A percentile compares a stretch with the other conserved stretches of the same genome.
Evolutionary conservation across 1,284 basidiomycete species (phyloP).

Genomic region (Apiotrichum akiyoshidainum): DNA sequence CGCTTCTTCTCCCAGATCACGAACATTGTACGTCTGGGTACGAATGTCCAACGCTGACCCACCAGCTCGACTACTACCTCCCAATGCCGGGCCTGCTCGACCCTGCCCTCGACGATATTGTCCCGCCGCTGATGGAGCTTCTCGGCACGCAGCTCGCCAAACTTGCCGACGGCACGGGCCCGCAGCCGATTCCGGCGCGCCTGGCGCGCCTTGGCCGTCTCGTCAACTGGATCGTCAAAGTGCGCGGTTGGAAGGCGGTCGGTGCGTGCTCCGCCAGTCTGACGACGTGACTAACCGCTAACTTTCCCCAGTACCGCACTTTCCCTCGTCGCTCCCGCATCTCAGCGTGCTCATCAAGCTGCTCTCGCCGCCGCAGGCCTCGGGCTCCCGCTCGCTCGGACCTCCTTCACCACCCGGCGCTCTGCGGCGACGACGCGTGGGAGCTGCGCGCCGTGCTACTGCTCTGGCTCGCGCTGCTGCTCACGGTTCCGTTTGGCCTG

Average conservation of each 20-base stretch:
- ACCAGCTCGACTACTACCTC: slow-evolving; percentile 82
- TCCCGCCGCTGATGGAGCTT: slow-evolving; percentile 69
- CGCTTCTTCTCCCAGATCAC: background rate
- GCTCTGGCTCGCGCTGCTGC: slow-evolving; percentile 89
- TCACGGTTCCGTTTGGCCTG: slow-evolving; percentile 90
- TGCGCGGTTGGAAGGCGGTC: slow-evolving; percentile 87
- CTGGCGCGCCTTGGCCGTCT: slow-evolving; percentile 62
- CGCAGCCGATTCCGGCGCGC: slow-evolving; percentile 47
- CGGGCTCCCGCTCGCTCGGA: background rate
- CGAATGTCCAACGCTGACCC: slow-evolving; percentile 31
- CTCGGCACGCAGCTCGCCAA: slow-evolving; percentile 61
- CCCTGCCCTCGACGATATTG: slow-evolving; percentile 81
- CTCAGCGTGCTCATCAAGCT: slow-evolving; percentile 70
- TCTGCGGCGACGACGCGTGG: slow-evolving; percentile 59
- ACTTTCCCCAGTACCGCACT: slow-evolving; percentile 68
- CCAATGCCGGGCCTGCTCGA: slow-evolving; percentile 94
- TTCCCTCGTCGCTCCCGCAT: slow-evolving; percentile 83
- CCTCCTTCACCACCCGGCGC: slow-evolving; percentile 45
- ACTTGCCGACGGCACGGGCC: background rate
- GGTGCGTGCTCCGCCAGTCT: slow-evolving; percentile 57
- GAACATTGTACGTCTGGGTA: slow-evolving; percentile 33
- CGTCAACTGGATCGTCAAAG: slow-evolving; percentile 81
- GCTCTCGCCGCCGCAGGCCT: slow-evolving; percentile 54
- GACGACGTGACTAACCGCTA: background rate
- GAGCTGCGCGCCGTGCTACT: slow-evolving; percentile 77